Conservation (phyloP, 2,329 filamentous ascomycete genomes). For the Scedosporium dehoogii region DNA sequence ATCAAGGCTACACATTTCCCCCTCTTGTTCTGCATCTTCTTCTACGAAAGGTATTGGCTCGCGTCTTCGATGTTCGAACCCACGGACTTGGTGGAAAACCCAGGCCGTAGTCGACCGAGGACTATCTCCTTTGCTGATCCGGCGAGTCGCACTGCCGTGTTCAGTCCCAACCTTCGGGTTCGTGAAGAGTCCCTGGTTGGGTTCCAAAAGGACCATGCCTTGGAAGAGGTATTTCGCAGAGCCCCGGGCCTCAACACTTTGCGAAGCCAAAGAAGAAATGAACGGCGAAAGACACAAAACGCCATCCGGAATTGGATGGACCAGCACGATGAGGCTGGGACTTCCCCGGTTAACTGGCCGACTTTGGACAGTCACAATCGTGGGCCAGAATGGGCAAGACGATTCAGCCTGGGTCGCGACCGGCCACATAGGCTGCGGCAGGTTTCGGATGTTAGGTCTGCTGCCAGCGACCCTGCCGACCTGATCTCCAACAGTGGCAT, state of each 20-base stretch:
- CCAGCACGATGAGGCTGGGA: constrained; percentile 43
- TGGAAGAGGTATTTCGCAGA: constrained; percentile 83
- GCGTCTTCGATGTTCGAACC: constrained; percentile 69
- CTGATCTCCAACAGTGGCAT: constrained; percentile 44
- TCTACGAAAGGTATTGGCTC: constrained; percentile 76
- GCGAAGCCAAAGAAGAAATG: constrained; percentile 49
- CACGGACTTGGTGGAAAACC: constrained; percentile 73
- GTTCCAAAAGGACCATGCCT: constrained; percentile 77
- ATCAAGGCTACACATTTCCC: constrained; percentile 91
- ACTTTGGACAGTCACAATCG: constrained; percentile 31
- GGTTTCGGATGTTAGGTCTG: constrained; percentile 47
- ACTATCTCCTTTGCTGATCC: constrained; percentile 49
- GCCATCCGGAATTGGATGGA: constrained; percentile 92
- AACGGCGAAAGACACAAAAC: constrained; percentile 65
- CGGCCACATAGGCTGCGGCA: constrained; percentile 35
- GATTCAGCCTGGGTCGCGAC: constrained; percentile 43
- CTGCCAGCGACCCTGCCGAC: constrained; percentile 55
- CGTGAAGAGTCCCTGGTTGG: constrained; percentile 82
- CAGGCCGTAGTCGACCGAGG: constrained; percentile 38
- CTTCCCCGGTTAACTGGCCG: constrained; percentile 37
- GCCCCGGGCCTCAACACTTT: constrained; percentile 56
- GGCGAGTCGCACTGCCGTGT: constrained; percentile 48
- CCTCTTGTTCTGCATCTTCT: constrained; percentile 73
- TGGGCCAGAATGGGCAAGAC: constrained; percentile 36
- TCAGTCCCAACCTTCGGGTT: constrained; percentile 62